Percentiles rank a stretch among this genome's conserved stretches.
Evolutionary conservation across 208 protist species (phyloP).

Genomic region (Trichomonas vaginalis): DNA sequence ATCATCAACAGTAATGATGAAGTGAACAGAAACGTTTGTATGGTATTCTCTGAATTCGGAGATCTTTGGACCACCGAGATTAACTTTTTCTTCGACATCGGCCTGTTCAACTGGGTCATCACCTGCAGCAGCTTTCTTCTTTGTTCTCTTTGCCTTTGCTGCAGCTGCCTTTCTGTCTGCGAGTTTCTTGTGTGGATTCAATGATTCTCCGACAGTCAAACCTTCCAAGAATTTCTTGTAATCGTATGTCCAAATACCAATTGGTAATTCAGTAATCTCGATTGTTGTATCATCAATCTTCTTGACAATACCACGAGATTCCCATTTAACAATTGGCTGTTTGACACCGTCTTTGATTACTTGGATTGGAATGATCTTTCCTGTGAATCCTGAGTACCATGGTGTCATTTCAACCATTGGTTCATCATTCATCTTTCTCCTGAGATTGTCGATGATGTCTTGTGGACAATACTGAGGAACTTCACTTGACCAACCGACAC

Average conservation of each 20-base stretch:
- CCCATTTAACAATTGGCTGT: background rate
- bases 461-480: conserved; percentile 94
- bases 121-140: background rate
- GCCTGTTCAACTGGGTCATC: background rate
- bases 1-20: background rate
- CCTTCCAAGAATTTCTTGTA: conserved; percentile 51
- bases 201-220: background rate
- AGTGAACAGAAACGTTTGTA: conserved; percentile 22
- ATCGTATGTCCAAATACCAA: conserved; percentile 75
- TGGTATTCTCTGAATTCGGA: conserved; percentile 25
- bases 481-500: conserved; percentile 75
- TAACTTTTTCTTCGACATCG: conserved; percentile 55
- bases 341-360: background rate
- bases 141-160: background rate
- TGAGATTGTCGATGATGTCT: conserved; percentile 69
- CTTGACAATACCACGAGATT: background rate
- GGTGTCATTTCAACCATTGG: conserved; percentile 59
- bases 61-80: conserved; percentile 40
- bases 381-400: conserved; percentile 88
- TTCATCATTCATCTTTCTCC: conserved; percentile 49
- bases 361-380: conserved; percentile 19
- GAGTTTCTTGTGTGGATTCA: conserved; percentile 3
- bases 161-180: background rate
- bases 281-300: conserved; percentile 11
- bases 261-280: conserved; percentile 48